These are phyloP conservation scores for Lagerstroemia fauriei DNA, from an alignment of 441 rosid genomes.

Conservation along the genomic window DNA sequence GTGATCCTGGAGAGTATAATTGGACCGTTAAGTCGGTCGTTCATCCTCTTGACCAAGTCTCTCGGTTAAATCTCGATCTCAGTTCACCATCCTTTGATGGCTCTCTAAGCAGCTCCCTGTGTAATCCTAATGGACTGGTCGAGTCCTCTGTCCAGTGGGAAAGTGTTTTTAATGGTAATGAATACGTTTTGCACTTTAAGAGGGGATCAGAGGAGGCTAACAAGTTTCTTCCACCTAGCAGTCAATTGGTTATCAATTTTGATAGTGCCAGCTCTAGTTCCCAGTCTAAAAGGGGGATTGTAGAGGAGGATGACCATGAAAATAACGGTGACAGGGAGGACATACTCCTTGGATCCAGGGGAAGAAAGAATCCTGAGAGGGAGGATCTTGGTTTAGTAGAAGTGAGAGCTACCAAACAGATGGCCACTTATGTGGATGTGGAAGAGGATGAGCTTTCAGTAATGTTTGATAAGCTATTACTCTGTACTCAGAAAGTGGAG, in stretches of 20 bases:
- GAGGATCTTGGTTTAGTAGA: too few species aligned
- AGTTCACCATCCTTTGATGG: neutral
- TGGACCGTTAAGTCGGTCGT: neutral
- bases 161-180: constrained; percentile 28
- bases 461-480: too few species aligned
- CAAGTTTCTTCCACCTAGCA: constrained; percentile 45
- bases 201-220: constrained; percentile 60
- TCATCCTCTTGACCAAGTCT: neutral
- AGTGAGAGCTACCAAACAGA: too few species aligned
- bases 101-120: neutral
- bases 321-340: too few species aligned
- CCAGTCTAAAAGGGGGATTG: too few species aligned
- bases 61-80: neutral
- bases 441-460: too few species aligned
- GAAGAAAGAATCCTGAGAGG: too few species aligned
- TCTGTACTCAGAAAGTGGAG: too few species aligned
- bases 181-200: constrained; percentile 50
- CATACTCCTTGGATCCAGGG: neutral
- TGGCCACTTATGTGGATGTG: constrained; percentile 43
- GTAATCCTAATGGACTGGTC: too few species aligned
- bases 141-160: too few species aligned
- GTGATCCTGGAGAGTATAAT: constrained; percentile 3
- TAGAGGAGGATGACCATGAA: too few species aligned
- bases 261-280: too few species aligned
- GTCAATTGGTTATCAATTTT: constrained; percentile 30